Base-by-base conservation (phyloP, 78 protist species). In the Cavenderia fasciculata region DNA sequence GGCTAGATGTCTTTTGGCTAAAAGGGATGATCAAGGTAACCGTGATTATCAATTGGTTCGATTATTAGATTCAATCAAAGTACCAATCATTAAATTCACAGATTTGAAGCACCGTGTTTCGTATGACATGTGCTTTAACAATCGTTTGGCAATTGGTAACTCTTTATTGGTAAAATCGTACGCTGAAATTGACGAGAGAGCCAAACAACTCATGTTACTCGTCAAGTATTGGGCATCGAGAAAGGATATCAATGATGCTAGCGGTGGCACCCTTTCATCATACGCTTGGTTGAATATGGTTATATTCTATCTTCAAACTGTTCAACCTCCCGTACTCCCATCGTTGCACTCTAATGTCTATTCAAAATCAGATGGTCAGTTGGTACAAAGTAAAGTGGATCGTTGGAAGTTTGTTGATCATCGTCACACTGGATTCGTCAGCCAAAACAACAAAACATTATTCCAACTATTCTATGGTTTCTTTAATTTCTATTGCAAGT, bases 301-400 rank as follows among this genome's bases (percentile, higher is more conserved):
- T 0, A 49, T 68, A 23, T 27, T 44, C 23, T 68, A 23, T 16
- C 36, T 68, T 43, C 75, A 68, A 68, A 68, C 33, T 46, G 46
- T 52, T 44, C 21, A 44, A 40, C 75, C 75, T 0, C 75, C 75
- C 11, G 75, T 68, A 14, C n/a, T 68, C 23, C 75, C 75, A 68
- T 44, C 43, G 25, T 29, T 68, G 2, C 75, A 68, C 23, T 29
- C 7, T 10, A 23, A 31, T 12, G 33, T 8, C 7, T 46, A 25
- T 29, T n/a, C 23, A 44, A 14, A 8, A 34, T 23, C 19, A 25
- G 27, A 8, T 68, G 7, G 57, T 68, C 27, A 40, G 29, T n/a
- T 18, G 29, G 40, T 46, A 23, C 23, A 68, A 68, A 44, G 75
- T 68, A 14, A 29, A 38, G 10, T 68, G 46, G 23, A 2, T 2